Conservation (phyloP, 108 stramenopile species). For the Cyclotella cryptica region DNA sequence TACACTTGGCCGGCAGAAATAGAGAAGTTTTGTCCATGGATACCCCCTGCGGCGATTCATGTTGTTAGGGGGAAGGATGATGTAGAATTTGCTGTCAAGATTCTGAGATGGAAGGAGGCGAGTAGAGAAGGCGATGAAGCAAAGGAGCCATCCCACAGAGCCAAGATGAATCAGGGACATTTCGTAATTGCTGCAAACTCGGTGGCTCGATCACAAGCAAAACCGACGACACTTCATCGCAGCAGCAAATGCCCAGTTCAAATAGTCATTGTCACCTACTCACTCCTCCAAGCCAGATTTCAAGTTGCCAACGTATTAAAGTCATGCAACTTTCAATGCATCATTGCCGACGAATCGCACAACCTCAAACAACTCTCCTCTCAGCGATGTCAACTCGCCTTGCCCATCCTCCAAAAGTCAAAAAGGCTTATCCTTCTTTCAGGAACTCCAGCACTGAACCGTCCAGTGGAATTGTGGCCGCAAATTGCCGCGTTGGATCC, state of each 20-base stretch:
- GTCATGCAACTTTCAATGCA: slow-evolving; percentile 66
- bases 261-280: slow-evolving; percentile 79
- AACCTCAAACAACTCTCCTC: slow-evolving; percentile 80
- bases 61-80: slow-evolving; percentile 71
- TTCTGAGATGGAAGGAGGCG: slow-evolving; percentile 38
- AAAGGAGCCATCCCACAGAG: background rate
- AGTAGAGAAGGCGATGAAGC: background rate
- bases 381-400: slow-evolving; percentile 78
- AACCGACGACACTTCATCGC: background rate
- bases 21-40: slow-evolving; percentile 79
- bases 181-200: no score
- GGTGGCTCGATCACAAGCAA: background rate
- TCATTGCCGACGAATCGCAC: slow-evolving; percentile 93
- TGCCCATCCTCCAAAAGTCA: slow-evolving; percentile 74
- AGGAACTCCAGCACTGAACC: slow-evolving; percentile 91
- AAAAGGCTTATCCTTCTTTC: slow-evolving; percentile 78
- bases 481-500: slow-evolving; percentile 82
- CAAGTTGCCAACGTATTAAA: slow-evolving; percentile 49
- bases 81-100: slow-evolving; percentile 51
- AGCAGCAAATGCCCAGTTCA: slow-evolving; percentile 37
- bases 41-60: slow-evolving; percentile 56
- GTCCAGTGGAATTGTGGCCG: slow-evolving; percentile 90
- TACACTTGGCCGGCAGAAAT: slow-evolving; percentile 94
- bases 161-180: background rate
- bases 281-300: slow-evolving; percentile 62